Conservation (phyloP, 106 monocot genomes). For the Gastrodia elata region DNA sequence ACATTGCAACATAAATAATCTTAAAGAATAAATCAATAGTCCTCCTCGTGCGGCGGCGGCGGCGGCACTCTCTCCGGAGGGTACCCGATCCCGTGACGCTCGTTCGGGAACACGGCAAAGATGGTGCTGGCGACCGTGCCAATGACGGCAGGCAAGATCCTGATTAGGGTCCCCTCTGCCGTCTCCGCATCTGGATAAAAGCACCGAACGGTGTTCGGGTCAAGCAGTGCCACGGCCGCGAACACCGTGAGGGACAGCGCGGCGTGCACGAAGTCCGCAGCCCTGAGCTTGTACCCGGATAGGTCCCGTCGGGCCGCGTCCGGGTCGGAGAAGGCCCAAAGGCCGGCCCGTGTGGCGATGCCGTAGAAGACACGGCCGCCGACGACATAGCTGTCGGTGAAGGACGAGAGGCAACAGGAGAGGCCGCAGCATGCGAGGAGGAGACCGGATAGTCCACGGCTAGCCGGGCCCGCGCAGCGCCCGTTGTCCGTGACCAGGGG, state of each 20-base stretch:
- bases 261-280: slow-evolving; percentile 65
- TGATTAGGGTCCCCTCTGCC: slow-evolving; percentile 29
- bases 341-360: slow-evolving; percentile 31
- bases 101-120: slow-evolving; percentile 50
- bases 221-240: slow-evolving; percentile 36
- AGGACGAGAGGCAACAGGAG: slow-evolving; percentile 45
- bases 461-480: slow-evolving; percentile 16
- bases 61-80: slow-evolving; percentile 4
- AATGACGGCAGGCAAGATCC: slow-evolving; percentile 44
- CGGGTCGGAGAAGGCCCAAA: slow-evolving; percentile 38
- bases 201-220: slow-evolving; percentile 47
- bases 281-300: slow-evolving; percentile 38
- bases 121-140: slow-evolving; percentile 44
- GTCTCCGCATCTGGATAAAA: slow-evolving; percentile 38
- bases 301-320: background rate
- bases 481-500: slow-evolving; percentile 54
- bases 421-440: slow-evolving; percentile 37
- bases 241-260: slow-evolving; percentile 44
- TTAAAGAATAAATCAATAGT: too few species aligned
- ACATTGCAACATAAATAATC: too few species aligned
- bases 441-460: slow-evolving; percentile 21
- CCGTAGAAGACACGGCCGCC: slow-evolving; percentile 48
- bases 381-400: slow-evolving; percentile 56
- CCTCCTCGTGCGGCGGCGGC: background rate
- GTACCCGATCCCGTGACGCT: slow-evolving; percentile 66